Evolutionary conservation across 164 flowering plant species (phyloP).

Genomic region (Kalanchoe fedtschenkoi): DNA sequence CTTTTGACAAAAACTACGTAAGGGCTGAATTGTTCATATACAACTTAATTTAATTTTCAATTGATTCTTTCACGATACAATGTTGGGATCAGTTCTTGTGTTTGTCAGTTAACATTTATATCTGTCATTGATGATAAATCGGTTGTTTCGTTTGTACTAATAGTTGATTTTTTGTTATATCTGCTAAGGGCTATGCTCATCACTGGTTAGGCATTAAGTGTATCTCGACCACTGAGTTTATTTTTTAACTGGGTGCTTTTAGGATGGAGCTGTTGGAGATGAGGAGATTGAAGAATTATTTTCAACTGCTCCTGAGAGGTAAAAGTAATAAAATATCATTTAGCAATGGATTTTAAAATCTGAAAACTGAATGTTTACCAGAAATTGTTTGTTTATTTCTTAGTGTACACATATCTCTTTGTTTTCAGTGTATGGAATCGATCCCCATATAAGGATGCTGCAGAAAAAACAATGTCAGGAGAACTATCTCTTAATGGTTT

Average conservation of each 20-base stretch:
- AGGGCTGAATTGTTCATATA: not conserved
- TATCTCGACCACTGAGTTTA: not conserved
- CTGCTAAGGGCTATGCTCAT: not conserved
- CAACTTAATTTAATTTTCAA: not conserved
- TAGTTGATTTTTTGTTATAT: not conserved
- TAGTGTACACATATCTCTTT: not conserved
- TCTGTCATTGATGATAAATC: not conserved
- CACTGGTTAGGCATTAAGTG: not conserved
- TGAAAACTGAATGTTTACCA: not conserved
- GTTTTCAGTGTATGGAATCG: slow-evolving; percentile 25
- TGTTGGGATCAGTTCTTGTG: not conserved
- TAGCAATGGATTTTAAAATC: not conserved
- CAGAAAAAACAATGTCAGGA: slow-evolving; percentile 18
- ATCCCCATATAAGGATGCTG: slow-evolving; percentile 22
- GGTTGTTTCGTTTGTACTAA: not conserved
- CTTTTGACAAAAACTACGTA: slow-evolving; percentile 24
- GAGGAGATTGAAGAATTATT: slow-evolving; percentile 52
- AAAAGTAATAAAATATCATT: not conserved
- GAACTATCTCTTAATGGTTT: slow-evolving; percentile 23
- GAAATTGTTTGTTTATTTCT: too few relatives aligned
- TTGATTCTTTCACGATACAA: not conserved
- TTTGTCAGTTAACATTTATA: too few relatives aligned
- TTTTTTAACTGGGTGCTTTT: not conserved
- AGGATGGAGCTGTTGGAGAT: slow-evolving; percentile 48
- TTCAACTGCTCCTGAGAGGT: slow-evolving; percentile 80